Conservation (phyloP, 352 stramenopile species). For the Pythium guiyangense region DNA sequence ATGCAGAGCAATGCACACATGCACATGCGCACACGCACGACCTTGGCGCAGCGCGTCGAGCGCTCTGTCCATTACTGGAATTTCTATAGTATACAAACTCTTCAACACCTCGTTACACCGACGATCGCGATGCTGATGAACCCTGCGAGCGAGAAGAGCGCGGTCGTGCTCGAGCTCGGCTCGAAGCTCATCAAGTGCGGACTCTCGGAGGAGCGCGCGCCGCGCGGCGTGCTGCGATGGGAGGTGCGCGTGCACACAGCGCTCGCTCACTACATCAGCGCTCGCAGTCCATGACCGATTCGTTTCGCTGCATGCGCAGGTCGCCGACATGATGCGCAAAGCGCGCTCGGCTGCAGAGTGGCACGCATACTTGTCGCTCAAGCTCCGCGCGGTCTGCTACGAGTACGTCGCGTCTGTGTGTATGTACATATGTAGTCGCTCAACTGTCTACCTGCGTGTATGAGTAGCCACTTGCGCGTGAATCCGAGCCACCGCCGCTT, state of each 20-base stretch:
- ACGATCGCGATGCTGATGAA: slow-evolving; percentile 12
- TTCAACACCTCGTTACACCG: not conserved
- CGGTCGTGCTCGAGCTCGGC: slow-evolving; percentile 80
- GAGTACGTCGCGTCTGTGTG: slow-evolving; percentile 36
- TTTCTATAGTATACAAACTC: not conserved
- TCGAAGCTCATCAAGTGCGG: slow-evolving; percentile 62
- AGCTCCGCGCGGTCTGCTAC: slow-evolving; percentile 65
- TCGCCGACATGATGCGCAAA: slow-evolving; percentile 47
- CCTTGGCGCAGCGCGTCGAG: slow-evolving; percentile 12
- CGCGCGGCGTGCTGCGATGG: slow-evolving; percentile 61
- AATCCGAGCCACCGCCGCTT: slow-evolving; percentile 71
- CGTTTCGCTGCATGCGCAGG: slow-evolving; percentile 16
- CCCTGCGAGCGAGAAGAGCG: slow-evolving; percentile 37
- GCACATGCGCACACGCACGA: not conserved
- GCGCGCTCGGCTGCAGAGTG: slow-evolving; percentile 30
- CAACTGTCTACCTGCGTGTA: not conserved
- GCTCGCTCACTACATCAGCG: not conserved
- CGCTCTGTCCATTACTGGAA: slow-evolving; percentile 9
- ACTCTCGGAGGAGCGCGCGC: slow-evolving; percentile 68
- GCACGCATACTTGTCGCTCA: slow-evolving; percentile 41
- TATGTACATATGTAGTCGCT: not conserved
- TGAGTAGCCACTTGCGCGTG: slow-evolving; percentile 52
- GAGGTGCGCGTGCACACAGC: slow-evolving; percentile 29
- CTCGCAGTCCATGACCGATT: not conserved
- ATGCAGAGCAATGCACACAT: not conserved